Evolutionary conservation across 2,329 filamentous ascomycete genomes (phyloP), one percentile per base, ranked within the genome.

Genomic region (Albifimbria verrucaria): DNA sequence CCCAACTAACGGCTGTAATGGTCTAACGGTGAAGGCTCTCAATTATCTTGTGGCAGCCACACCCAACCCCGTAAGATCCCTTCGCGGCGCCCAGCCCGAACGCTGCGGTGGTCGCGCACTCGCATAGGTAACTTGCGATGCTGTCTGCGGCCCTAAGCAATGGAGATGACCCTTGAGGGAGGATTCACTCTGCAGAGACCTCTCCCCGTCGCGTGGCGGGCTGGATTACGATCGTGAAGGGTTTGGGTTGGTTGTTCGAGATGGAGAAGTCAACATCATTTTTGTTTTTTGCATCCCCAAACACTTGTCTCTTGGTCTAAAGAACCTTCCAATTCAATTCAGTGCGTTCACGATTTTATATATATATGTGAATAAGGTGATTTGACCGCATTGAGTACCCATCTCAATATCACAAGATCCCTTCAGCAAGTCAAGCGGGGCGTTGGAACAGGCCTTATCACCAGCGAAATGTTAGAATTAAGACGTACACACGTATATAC

Each of bases 141-240:
- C 77, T 83, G 77, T 70, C 72, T 67, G 75, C 69, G 72, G 72
- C 77, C 82, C 72, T 87, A 81, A 85, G 84, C 80, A 83, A 81
- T 85, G 84, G 80, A 82, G 81, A 82, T 75, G 65, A 87, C 68
- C 64, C 83, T 86, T 83, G 77, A 87, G 85, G 79, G 83, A 86
- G 84, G 84, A 53, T 73, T 87, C 81, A 87, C 84, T 85, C 82
- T 85, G 83, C 84, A 87, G 81, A 86, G 83, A 70, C 70, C 76
- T 84, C 78, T 83, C 81, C 83, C 83, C 84, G 81, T 85, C 79
- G 78, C 77, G 77, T 87, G 83, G 85, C 85, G 83, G 74, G 76
- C 72, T 83, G 84, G 84, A 87, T 79, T 71, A 86, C 84, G 82
- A 78, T 77, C 75, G 77, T 73, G 76, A 68, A 76, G 79, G 80